phyloP scores from a whole-genome alignment of 78 protist species.

The Protostelium mycophagum region DNA sequence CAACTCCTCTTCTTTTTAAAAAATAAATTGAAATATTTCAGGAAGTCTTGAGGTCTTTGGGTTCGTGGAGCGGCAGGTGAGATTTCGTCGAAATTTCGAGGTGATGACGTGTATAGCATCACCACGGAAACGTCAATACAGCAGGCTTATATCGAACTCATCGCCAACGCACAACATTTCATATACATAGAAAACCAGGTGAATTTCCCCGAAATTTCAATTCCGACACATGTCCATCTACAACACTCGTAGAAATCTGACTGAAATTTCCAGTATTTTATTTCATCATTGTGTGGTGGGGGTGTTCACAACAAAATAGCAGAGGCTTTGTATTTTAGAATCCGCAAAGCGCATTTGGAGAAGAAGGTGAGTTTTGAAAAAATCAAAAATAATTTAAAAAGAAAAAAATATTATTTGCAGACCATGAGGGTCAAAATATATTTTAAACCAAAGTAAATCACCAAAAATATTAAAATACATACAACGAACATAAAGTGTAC shows the following conservation, averaged over 20 bases:
- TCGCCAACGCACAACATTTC: constrained; percentile 22
- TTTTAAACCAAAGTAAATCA: too few species aligned
- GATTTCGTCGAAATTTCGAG: not conserved
- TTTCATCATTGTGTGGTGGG: constrained; percentile 42
- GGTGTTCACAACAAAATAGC: not conserved
- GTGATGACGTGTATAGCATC: not conserved
- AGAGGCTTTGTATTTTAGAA: not conserved
- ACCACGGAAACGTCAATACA: constrained; percentile 19
- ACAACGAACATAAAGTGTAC: too few species aligned
- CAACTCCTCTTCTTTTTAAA: too few species aligned
- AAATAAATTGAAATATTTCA: too few species aligned
- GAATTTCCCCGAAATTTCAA: too few species aligned
- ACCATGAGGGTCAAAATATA: too few species aligned
- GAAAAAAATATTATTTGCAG: too few species aligned
- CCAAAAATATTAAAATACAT: too few species aligned
- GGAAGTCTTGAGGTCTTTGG: constrained; percentile 29
- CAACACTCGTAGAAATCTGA: not conserved
- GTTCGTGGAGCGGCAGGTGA: constrained; percentile 20
- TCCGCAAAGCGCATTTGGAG: not conserved
- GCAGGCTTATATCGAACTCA: constrained; percentile 20
- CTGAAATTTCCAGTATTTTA: constrained; percentile 12
- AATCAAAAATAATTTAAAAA: too few species aligned
- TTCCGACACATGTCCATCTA: too few species aligned
- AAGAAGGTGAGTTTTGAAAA: not conserved
- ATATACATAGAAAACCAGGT: constrained; percentile 65